Conservation (phyloP, 2,329 filamentous ascomycete genomes). For the Talaromyces sp. region DNA sequence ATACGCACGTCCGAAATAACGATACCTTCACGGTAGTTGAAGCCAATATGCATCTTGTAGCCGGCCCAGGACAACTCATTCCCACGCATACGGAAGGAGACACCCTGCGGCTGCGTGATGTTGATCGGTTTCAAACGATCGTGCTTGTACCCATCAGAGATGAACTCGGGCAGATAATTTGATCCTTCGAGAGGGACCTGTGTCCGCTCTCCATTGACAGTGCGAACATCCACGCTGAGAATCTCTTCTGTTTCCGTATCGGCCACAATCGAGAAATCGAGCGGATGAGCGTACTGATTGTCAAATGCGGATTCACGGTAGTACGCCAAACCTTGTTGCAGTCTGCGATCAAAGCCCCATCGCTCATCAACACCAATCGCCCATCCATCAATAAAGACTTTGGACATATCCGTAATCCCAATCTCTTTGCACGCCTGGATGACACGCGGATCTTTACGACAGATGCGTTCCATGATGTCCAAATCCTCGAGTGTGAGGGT, state of each 20-base stretch:
- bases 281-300: conserved; percentile 83
- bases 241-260: conserved; percentile 75
- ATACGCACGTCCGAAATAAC: conserved; percentile 83
- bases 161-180: conserved; percentile 61
- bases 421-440: conserved; percentile 33
- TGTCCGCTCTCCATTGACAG: conserved; percentile 69
- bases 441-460: conserved; percentile 30
- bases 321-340: conserved; percentile 57
- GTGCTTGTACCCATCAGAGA: conserved; percentile 71
- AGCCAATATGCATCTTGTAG: conserved; percentile 88
- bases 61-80: conserved; percentile 82
- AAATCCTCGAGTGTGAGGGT: conserved; percentile 39
- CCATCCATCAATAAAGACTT: conserved; percentile 82
- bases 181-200: conserved; percentile 54
- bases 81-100: conserved; percentile 75
- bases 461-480: conserved; percentile 34
- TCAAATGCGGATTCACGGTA: conserved; percentile 62
- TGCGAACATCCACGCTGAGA: conserved; percentile 78
- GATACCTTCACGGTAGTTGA: conserved; percentile 91
- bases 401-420: conserved; percentile 70
- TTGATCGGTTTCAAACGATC: conserved; percentile 79
- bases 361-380: conserved; percentile 41
- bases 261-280: conserved; percentile 91
- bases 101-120: conserved; percentile 82
- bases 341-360: conserved; percentile 52